These are phyloP conservation scores for Jackrogersella multiformis DNA, from an alignment of 495 filamentous ascomycete genomes.

Conservation along the genomic window DNA sequence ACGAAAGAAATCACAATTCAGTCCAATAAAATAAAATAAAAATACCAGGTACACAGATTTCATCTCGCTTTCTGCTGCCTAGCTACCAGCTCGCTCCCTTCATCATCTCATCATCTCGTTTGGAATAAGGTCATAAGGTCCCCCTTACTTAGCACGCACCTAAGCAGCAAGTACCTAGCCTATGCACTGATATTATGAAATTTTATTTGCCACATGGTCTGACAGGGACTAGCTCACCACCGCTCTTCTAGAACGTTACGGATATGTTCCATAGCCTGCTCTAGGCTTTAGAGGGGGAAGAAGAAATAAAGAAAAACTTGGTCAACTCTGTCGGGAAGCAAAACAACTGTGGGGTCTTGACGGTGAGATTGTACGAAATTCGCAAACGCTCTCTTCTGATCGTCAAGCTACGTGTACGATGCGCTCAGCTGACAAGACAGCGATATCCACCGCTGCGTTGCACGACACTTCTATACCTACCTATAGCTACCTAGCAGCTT, in stretches of 20 bases:
- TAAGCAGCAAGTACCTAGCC: no score
- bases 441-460: slow-evolving; percentile 31
- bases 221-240: slow-evolving; percentile 30
- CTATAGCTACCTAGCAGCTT: slow-evolving; percentile 17
- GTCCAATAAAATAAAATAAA: slow-evolving; percentile 17
- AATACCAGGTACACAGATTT: slow-evolving; percentile 9
- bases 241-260: slow-evolving; percentile 46
- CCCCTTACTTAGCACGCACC: slow-evolving; percentile 15
- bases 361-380: slow-evolving; percentile 33
- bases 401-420: slow-evolving; percentile 43
- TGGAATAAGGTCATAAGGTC: slow-evolving; percentile 11
- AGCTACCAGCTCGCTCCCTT: neutral
- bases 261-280: slow-evolving; percentile 40
- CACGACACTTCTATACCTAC: slow-evolving; percentile 19
- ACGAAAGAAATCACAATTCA: slow-evolving; percentile 19
- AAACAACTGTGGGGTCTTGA: slow-evolving; percentile 25
- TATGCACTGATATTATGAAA: slow-evolving; percentile 22
- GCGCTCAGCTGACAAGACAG: slow-evolving; percentile 41
- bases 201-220: slow-evolving; percentile 43
- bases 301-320: slow-evolving; percentile 24
- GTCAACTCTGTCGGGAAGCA: slow-evolving; percentile 17
- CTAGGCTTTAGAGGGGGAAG: slow-evolving; percentile 26
- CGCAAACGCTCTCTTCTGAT: slow-evolving; percentile 35
- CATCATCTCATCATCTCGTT: slow-evolving; percentile 9
- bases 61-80: slow-evolving; percentile 34